Evolutionary conservation across 2,329 filamentous ascomycete genomes (phyloP).

Genomic region (Aspergillus pseudotamarii): DNA sequence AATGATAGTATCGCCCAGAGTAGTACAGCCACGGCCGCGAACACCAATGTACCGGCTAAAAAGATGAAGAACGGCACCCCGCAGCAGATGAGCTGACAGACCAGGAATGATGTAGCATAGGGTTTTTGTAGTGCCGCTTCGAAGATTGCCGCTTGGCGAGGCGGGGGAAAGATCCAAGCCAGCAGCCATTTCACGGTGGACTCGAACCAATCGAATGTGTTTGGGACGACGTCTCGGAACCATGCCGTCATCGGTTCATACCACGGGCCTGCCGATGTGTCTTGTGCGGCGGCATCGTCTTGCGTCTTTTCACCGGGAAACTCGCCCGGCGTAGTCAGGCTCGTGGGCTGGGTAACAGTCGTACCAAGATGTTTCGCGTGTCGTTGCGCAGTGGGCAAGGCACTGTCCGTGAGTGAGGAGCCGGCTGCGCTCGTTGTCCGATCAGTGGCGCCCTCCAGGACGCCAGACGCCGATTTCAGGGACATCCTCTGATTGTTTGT

Average conservation of each 20-base stretch:
- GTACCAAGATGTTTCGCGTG: not conserved
- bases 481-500: not conserved
- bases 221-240: not conserved
- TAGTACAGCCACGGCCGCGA: constrained; percentile 34
- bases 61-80: constrained; percentile 39
- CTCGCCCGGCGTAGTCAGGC: not conserved
- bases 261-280: not conserved
- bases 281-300: not conserved
- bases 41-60: constrained; percentile 34
- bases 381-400: not conserved
- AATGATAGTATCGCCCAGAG: constrained; percentile 35
- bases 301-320: not conserved
- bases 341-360: not conserved
- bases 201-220: not conserved
- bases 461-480: not conserved
- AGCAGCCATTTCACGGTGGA: not conserved
- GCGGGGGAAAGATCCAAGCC: not conserved
- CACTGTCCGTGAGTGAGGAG: not conserved
- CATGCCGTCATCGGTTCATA: not conserved
- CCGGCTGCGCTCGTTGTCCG: not conserved
- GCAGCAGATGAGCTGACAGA: constrained; percentile 34
- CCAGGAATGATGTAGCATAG: not conserved
- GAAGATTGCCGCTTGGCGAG: not conserved
- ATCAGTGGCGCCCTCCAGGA: not conserved
- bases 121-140: not conserved